Percentiles rank a stretch among this genome's conserved stretches.
Evolutionary conservation across 1,139 yeast genomes (phyloP).

Genomic region (Waltiozyma solani): DNA sequence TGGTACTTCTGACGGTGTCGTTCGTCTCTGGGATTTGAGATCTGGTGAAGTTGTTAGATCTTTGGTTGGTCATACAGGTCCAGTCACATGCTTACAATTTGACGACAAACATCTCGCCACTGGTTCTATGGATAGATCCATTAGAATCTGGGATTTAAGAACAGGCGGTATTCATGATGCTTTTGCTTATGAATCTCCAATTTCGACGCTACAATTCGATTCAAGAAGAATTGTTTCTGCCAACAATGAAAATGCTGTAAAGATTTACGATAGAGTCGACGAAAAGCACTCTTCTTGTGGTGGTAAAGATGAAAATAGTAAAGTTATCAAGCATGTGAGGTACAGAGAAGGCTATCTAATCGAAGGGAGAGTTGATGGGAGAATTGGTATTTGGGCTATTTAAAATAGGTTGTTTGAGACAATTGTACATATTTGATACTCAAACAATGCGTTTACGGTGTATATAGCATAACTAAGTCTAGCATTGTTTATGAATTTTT

Average conservation of each 20-base stretch:
- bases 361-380: slow-evolving; percentile 52
- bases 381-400: slow-evolving; percentile 49
- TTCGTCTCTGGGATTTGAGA: slow-evolving; percentile 68
- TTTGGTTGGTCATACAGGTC: slow-evolving; percentile 60
- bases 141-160: slow-evolving; percentile 65
- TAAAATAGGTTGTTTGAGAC: slow-evolving; percentile 6
- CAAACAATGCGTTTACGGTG: not conserved
- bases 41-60: slow-evolving; percentile 59
- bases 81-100: slow-evolving; percentile 60
- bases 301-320: slow-evolving; percentile 22
- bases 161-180: slow-evolving; percentile 54
- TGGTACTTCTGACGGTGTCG: slow-evolving; percentile 69
- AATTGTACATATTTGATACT: not conserved
- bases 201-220: slow-evolving; percentile 46
- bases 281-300: slow-evolving; percentile 45
- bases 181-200: slow-evolving; percentile 44
- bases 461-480: slow-evolving; percentile 1
- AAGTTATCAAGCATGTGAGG: slow-evolving; percentile 31
- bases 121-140: slow-evolving; percentile 54
- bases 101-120: slow-evolving; percentile 54
- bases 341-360: slow-evolving; percentile 53
- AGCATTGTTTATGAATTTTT: no score
- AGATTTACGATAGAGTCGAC: slow-evolving; percentile 44
- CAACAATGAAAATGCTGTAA: slow-evolving; percentile 36
- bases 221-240: slow-evolving; percentile 41